Percentiles rank a stretch among this genome's conserved stretches.
These are phyloP conservation scores for Candida vaughaniae DNA, from an alignment of 805 yeast genomes.

Conservation along the genomic window DNA sequence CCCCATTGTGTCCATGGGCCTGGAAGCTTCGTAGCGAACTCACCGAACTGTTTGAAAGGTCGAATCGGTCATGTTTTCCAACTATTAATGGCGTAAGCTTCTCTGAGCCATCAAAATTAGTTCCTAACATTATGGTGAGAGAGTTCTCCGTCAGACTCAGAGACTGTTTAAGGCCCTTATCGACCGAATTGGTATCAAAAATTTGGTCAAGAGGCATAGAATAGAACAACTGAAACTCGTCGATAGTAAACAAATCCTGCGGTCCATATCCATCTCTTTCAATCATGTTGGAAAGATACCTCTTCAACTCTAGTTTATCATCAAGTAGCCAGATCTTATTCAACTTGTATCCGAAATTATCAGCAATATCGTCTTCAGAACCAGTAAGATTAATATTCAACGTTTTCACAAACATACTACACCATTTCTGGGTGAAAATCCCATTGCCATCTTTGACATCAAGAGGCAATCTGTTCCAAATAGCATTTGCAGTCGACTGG, in stretches of 20 bases:
- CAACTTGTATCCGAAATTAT: slow-evolving; percentile 25
- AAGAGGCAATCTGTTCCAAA: slow-evolving; percentile 60
- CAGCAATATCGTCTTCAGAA: slow-evolving; percentile 39
- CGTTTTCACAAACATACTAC: slow-evolving; percentile 45
- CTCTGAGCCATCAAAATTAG: slow-evolving; percentile 62
- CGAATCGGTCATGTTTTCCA: slow-evolving; percentile 53
- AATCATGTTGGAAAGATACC: slow-evolving; percentile 35
- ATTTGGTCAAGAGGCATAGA: slow-evolving; percentile 61
- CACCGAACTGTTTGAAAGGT: slow-evolving; percentile 23
- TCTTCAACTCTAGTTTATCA: slow-evolving; percentile 51
- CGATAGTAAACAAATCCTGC: slow-evolving; percentile 56
- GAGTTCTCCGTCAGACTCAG: slow-evolving; percentile 39
- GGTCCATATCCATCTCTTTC: slow-evolving; percentile 39
- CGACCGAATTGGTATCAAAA: slow-evolving; percentile 44
- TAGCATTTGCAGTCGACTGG: slow-evolving; percentile 60
- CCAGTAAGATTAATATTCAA: slow-evolving; percentile 53
- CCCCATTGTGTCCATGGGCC: slow-evolving; percentile 3
- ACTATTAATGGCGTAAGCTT: slow-evolving; percentile 60
- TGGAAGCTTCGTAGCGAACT: slow-evolving; percentile 11
- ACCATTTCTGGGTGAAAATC: slow-evolving; percentile 65
- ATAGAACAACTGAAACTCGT: slow-evolving; percentile 60
- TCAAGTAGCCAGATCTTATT: slow-evolving; percentile 62
- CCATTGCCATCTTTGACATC: slow-evolving; percentile 61
- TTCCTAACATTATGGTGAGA: slow-evolving; percentile 58
- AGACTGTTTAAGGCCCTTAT: slow-evolving; percentile 41